These are phyloP conservation scores for Hevea brasiliensis DNA, from an alignment of 345 rosid genomes.

Conservation along the genomic window DNA sequence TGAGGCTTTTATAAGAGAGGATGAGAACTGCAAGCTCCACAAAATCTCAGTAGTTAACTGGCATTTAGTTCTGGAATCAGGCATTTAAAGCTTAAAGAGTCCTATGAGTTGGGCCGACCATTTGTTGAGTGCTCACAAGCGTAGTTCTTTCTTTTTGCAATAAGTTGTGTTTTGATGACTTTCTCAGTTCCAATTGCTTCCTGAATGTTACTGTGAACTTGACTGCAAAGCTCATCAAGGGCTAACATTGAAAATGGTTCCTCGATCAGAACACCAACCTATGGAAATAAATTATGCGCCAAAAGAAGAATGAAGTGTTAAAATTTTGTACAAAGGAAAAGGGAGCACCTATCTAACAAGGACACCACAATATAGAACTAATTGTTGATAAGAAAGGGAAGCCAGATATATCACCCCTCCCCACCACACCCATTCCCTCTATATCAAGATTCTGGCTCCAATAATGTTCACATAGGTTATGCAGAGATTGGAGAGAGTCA, in stretches of 20 bases:
- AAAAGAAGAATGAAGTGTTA: neutral
- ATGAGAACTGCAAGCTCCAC: neutral
- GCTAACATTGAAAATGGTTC: constrained; percentile 97
- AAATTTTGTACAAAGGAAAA: no score
- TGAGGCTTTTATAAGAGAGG: neutral
- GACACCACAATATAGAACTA: neutral
- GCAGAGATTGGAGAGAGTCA: neutral
- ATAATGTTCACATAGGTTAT: neutral
- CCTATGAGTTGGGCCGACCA: constrained; percentile 59
- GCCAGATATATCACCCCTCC: neutral
- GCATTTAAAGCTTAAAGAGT: neutral
- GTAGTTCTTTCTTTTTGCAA: constrained; percentile 43
- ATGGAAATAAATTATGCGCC: constrained; percentile 8
- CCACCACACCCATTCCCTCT: no score
- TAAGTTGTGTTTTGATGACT: constrained; percentile 47
- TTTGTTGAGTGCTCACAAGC: constrained; percentile 56
- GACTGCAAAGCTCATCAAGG: constrained; percentile 71
- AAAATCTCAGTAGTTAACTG: neutral
- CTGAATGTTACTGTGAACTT: constrained; percentile 45
- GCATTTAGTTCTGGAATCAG: neutral
- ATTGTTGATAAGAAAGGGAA: neutral
- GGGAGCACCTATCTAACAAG: no score
- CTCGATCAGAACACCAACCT: constrained; percentile 98
- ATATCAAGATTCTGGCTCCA: no score
- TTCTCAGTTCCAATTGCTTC: constrained; percentile 63